phyloP scores from a whole-genome alignment of 2,329 filamentous ascomycete genomes.

The Pseudonectria foliicola region DNA sequence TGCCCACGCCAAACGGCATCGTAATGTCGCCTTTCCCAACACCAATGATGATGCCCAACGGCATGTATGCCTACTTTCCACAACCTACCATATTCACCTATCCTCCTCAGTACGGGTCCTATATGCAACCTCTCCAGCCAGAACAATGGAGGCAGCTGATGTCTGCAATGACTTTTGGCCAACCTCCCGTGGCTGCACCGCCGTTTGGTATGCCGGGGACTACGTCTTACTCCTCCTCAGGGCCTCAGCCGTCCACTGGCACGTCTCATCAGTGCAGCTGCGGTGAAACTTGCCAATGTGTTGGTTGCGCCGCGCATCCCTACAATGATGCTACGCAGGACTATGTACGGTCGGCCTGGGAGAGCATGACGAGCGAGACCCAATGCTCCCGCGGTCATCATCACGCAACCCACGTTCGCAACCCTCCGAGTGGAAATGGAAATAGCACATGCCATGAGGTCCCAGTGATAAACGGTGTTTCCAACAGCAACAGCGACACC shows the following conservation, averaged over 20 bases:
- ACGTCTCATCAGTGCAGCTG: constrained; percentile 49
- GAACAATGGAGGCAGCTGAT: constrained; percentile 45
- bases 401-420: constrained; percentile 16
- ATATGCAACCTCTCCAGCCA: constrained; percentile 47
- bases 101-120: constrained; percentile 47
- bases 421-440: constrained; percentile 19
- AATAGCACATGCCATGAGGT: constrained; percentile 14
- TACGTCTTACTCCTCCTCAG: constrained; percentile 13
- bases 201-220: constrained; percentile 19
- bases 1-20: constrained; percentile 19
- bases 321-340: constrained; percentile 57
- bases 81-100: constrained; percentile 45
- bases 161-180: constrained; percentile 32
- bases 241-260: constrained; percentile 17
- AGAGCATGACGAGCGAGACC: constrained; percentile 32
- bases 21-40: constrained; percentile 31
- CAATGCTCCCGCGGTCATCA: constrained; percentile 9
- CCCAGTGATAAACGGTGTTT: constrained; percentile 10
- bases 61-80: constrained; percentile 34
- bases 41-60: constrained; percentile 29
- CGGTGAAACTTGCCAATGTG: constrained; percentile 58
- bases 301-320: constrained; percentile 61
- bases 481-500: constrained; percentile 14
- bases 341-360: constrained; percentile 43
- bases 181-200: constrained; percentile 20